Conservation (phyloP, 495 filamentous ascomycete species). For the Podospora conica region DNA sequence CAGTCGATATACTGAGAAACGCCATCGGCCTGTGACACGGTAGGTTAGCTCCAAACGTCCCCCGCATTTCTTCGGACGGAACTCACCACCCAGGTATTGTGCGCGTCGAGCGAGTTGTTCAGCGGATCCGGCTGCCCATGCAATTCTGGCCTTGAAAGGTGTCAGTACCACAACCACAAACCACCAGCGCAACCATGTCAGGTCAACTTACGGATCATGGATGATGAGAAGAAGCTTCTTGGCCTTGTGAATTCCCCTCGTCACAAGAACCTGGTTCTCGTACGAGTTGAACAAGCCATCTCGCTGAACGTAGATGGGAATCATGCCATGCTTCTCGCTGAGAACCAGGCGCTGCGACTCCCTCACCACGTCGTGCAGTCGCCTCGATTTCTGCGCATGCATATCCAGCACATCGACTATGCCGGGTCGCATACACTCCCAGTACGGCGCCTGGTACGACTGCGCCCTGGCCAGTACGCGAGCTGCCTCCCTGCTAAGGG, state of each 20-base stretch:
- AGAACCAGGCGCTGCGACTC: conserved; percentile 63
- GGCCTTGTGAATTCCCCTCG: conserved; percentile 38
- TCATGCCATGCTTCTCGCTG: conserved; percentile 65
- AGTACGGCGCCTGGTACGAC: conserved; percentile 49
- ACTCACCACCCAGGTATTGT: conserved; percentile 83
- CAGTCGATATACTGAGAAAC: conserved; percentile 74
- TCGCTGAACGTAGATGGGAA: conserved; percentile 65
- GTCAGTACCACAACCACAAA: not conserved
- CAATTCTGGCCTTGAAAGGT: conserved; percentile 56
- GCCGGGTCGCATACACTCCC: conserved; percentile 54
- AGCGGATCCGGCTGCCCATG: conserved; percentile 60
- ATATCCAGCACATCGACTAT: conserved; percentile 40
- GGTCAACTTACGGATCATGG: conserved; percentile 64
- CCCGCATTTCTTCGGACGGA: not conserved
- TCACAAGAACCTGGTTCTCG: conserved; percentile 84
- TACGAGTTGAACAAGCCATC: conserved; percentile 69
- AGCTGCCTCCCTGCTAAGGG: conserved; percentile 44
- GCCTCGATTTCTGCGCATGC: conserved; percentile 24
- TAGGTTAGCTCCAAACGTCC: conserved; percentile 27
- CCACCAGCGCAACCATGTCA: not conserved
- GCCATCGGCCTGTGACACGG: conserved; percentile 58
- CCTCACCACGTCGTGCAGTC: conserved; percentile 64
- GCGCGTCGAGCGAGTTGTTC: conserved; percentile 65
- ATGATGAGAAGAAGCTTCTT: conserved; percentile 65
- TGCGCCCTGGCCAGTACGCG: conserved; percentile 46